phyloP scores from a whole-genome alignment of 1,284 basidiomycete genomes.

The Sanguinoderma infundibulare region DNA sequence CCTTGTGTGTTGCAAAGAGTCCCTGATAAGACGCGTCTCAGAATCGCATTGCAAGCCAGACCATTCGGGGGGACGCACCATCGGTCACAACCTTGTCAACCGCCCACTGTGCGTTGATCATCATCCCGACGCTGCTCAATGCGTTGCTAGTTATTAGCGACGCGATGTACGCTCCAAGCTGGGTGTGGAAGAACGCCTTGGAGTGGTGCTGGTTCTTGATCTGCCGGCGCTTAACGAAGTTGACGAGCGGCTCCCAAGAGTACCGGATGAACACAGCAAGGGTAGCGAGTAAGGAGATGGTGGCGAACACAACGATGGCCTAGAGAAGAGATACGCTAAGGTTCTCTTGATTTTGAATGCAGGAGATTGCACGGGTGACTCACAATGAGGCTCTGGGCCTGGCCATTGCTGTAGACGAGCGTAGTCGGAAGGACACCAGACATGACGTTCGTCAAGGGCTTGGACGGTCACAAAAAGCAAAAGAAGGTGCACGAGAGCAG shows the following conservation, averaged over 20 bases:
- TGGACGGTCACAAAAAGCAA: slow-evolving; percentile 14
- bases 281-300: slow-evolving; percentile 56
- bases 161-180: slow-evolving; percentile 67
- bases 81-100: slow-evolving; percentile 45
- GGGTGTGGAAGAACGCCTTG: slow-evolving; percentile 69
- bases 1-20: slow-evolving; percentile 60
- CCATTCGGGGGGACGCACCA: slow-evolving; percentile 44
- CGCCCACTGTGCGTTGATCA: slow-evolving; percentile 54
- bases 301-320: slow-evolving; percentile 56
- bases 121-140: slow-evolving; percentile 53
- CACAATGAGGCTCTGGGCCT: slow-evolving; percentile 50
- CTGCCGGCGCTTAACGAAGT: slow-evolving; percentile 27
- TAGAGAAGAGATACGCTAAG: slow-evolving; percentile 24
- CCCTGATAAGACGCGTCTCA: slow-evolving; percentile 29
- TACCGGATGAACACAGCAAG: slow-evolving; percentile 50
- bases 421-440: slow-evolving; percentile 15
- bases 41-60: not conserved
- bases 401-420: slow-evolving; percentile 32
- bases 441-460: slow-evolving; percentile 27
- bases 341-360: not conserved
- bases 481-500: slow-evolving; percentile 22
- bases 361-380: slow-evolving; percentile 29
- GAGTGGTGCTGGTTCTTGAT: slow-evolving; percentile 38
- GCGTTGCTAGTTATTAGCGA: slow-evolving; percentile 65
- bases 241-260: slow-evolving; percentile 44